Conservation (phyloP, 768 basidiomycete species). For the Suillus variegatus region DNA sequence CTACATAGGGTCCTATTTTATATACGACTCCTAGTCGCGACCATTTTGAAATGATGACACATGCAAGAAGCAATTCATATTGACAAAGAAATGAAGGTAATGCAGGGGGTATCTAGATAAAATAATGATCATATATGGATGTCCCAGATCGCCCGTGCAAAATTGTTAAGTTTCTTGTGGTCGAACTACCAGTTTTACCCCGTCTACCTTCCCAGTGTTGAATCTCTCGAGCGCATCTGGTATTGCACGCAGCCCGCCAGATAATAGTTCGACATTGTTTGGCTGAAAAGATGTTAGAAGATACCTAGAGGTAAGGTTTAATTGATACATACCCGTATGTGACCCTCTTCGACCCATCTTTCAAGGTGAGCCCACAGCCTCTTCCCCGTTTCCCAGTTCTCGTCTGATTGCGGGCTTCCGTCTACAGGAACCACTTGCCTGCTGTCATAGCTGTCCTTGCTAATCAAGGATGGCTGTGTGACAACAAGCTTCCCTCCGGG, state of each 20-base stretch:
- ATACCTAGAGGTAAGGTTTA: background rate
- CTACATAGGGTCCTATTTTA: background rate
- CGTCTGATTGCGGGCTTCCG: slow-evolving; percentile 33
- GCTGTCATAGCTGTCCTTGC: slow-evolving; percentile 25
- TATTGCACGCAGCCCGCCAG: slow-evolving; percentile 45
- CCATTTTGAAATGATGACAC: slow-evolving; percentile 1
- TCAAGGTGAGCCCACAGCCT: slow-evolving; percentile 30
- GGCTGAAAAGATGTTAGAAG: slow-evolving; percentile 33
- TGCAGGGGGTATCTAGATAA: slow-evolving; percentile 2
- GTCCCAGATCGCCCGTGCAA: background rate
- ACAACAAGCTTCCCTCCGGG: slow-evolving; percentile 38
- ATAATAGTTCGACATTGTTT: slow-evolving; percentile 42
- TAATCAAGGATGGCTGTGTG: slow-evolving; percentile 35
- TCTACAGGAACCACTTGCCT: slow-evolving; percentile 33
- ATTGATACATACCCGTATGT: slow-evolving; percentile 28
- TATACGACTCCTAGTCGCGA: background rate
- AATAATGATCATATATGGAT: slow-evolving; percentile 6
- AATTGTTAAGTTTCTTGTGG: slow-evolving; percentile 42
- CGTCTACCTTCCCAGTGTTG: slow-evolving; percentile 42
- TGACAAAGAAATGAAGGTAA: background rate
- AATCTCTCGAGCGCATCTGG: slow-evolving; percentile 42
- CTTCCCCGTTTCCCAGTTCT: slow-evolving; percentile 35
- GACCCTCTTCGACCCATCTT: slow-evolving; percentile 32
- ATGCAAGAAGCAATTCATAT: slow-evolving; percentile 2
- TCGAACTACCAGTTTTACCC: slow-evolving; percentile 43